These are phyloP conservation scores for Dillenia turbinata DNA, from an alignment of 164 flowering plant species.

Conservation along the genomic window DNA sequence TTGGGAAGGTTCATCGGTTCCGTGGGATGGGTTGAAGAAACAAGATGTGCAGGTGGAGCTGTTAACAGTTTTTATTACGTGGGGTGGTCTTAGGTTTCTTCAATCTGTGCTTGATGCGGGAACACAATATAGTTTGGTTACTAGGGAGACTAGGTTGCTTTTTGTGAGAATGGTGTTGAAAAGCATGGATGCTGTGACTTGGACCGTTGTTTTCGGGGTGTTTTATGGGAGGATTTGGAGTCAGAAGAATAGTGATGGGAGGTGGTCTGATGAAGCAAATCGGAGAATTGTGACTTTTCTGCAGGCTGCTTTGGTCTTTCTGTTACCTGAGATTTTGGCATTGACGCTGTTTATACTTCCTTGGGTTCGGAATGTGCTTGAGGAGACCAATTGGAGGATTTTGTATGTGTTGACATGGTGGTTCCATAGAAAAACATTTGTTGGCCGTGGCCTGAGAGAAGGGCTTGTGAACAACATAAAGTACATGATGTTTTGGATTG, in stretches of 20 bases:
- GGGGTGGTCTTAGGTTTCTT: constrained; percentile 68
- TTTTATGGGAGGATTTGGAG: constrained; percentile 71
- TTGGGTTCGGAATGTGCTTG: constrained; percentile 74
- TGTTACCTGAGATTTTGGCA: constrained; percentile 77
- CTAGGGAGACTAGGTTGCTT: constrained; percentile 54
- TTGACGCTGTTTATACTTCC: constrained; percentile 65
- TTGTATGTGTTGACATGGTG: constrained; percentile 81
- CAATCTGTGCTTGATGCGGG: constrained; percentile 90
- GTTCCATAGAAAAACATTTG: constrained; percentile 74
- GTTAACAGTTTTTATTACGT: constrained; percentile 75
- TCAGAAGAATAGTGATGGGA: constrained; percentile 51
- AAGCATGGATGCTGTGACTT: constrained; percentile 48
- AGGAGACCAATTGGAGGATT: constrained; percentile 58
- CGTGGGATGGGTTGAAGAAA: constrained; percentile 58
- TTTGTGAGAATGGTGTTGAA: constrained; percentile 83
- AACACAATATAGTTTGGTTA: constrained; percentile 85
- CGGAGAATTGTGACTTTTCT: constrained; percentile 51
- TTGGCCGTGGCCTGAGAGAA: constrained; percentile 87
- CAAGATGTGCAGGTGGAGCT: constrained; percentile 67
- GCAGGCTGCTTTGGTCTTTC: constrained; percentile 49
- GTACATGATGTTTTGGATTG: constrained; percentile 79
- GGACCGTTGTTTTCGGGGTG: constrained; percentile 66
- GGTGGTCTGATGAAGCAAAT: constrained; percentile 63
- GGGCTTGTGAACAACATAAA: constrained; percentile 68
- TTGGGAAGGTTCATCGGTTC: constrained; percentile 40